Evolutionary conservation across 176 grass and related monocot genomes (phyloP).

Genomic region (Oropetium thomaeum): DNA sequence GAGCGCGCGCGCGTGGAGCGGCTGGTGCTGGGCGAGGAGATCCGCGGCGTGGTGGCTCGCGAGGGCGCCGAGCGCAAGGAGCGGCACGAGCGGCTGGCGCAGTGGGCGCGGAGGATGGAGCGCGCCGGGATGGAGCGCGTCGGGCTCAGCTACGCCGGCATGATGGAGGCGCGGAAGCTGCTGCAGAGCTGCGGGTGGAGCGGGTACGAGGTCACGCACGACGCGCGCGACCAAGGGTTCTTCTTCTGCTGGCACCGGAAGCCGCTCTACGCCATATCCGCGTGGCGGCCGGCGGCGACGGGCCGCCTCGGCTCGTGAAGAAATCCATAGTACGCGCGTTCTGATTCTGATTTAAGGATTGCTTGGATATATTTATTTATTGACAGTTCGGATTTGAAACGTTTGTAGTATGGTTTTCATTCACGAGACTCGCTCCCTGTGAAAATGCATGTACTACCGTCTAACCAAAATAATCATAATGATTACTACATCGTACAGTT

Average conservation of each 20-base stretch:
- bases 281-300: no score
- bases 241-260: not conserved
- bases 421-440: no score
- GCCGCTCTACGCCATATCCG: not conserved
- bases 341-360: no score
- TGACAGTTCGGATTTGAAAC: no score
- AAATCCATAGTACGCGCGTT: no score
- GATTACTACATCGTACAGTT: no score
- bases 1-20: slow-evolving; percentile 26
- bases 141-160: not conserved
- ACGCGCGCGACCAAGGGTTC: no score
- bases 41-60: slow-evolving; percentile 26
- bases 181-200: not conserved
- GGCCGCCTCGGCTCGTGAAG: no score
- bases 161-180: not conserved
- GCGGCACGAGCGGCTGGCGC: slow-evolving; percentile 40
- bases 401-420: no score
- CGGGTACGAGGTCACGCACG: not conserved
- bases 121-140: not conserved
- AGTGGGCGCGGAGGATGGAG: slow-evolving; percentile 23
- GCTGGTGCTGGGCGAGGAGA: slow-evolving; percentile 30
- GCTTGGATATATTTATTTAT: no score
- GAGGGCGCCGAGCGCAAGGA: slow-evolving; percentile 25
- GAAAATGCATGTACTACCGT: no score
- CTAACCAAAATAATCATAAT: no score